Conservation (phyloP, 805 yeast species). For the Sungouiozyma intestinalis region DNA sequence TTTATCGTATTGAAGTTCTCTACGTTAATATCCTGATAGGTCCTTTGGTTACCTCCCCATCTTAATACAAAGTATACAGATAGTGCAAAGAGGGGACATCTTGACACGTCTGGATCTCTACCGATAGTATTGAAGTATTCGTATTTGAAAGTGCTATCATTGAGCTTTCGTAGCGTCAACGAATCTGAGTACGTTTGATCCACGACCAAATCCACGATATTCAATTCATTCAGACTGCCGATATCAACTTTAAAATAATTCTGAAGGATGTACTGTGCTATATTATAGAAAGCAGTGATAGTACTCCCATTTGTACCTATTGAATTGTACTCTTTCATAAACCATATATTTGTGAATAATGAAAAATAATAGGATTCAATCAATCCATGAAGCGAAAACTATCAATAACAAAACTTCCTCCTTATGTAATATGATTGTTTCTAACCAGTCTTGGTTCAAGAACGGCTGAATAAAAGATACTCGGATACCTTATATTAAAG, state of each 20-base stretch:
- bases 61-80: constrained; percentile 26
- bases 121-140: constrained; percentile 27
- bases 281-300: constrained; percentile 19
- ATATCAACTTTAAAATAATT: constrained; percentile 22
- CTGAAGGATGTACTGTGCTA: constrained; percentile 24
- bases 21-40: constrained; percentile 18
- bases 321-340: neutral
- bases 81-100: constrained; percentile 27
- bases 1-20: constrained; percentile 16
- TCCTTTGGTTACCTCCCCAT: constrained; percentile 8
- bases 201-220: constrained; percentile 24
- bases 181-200: constrained; percentile 29
- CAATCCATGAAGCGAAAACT: neutral
- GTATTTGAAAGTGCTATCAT: constrained; percentile 18
- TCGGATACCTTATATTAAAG: too few species aligned
- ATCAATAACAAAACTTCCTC: too few species aligned
- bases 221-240: constrained; percentile 12
- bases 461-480: too few species aligned
- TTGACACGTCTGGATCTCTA: constrained; percentile 23
- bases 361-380: neutral
- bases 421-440: too few species aligned
- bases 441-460: too few species aligned
- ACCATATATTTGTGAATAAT: neutral
- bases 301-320: neutral
- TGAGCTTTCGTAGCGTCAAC: constrained; percentile 26